Base-by-base conservation (phyloP, 2,329 filamentous ascomycete genomes). In the Arachnomyces sp. region DNA sequence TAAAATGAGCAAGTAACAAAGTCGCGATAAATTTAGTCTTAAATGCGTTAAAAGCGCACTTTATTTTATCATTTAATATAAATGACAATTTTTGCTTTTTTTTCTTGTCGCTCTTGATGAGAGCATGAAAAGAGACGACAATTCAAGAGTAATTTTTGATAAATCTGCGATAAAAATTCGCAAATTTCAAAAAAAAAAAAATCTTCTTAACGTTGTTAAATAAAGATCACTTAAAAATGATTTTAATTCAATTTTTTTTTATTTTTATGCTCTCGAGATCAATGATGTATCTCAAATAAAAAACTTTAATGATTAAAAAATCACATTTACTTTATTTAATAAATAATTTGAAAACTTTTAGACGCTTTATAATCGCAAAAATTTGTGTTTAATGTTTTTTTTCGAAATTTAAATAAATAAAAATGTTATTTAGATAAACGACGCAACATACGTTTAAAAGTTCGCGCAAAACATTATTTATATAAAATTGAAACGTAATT, bases 181-280 rank as follows among this genome's bases (percentile, higher is more conserved):
- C n/a, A n/a, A n/a, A n/a, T n/a, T n/a, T n/a, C n/a, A n/a, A n/a
- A n/a, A n/a, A n/a, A n/a, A n/a, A n/a, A n/a, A n/a, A n/a, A n/a
- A n/a, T n/a, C n/a, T n/a, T n/a, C n/a, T n/a, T n/a, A n/a, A n/a
- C n/a, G n/a, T n/a, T n/a, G n/a, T n/a, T n/a, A n/a, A n/a, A n/a
- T n/a, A n/a, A 62, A 32, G 36, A 4, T 56, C 46, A 62, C 3
- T 55, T 28, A 3, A 17, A 29, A 18, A 54, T 47, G 2, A 32
- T 35, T 18, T 46, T 28, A 12, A 53, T 33, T 29, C 50, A 47
- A 12, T 43, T 40, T 6, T 25, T 39, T 16, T 54, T 40, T 28
- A 54, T 49, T 12, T 31, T 13, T 2, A 54, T 39, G 8, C 47
- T 39, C 3, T 47, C 28, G 4, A 17, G 7, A n/a, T 38, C 11